These are phyloP conservation scores for Pholiota molesta DNA, from an alignment of 768 basidiomycete species.

Conservation along the genomic window DNA sequence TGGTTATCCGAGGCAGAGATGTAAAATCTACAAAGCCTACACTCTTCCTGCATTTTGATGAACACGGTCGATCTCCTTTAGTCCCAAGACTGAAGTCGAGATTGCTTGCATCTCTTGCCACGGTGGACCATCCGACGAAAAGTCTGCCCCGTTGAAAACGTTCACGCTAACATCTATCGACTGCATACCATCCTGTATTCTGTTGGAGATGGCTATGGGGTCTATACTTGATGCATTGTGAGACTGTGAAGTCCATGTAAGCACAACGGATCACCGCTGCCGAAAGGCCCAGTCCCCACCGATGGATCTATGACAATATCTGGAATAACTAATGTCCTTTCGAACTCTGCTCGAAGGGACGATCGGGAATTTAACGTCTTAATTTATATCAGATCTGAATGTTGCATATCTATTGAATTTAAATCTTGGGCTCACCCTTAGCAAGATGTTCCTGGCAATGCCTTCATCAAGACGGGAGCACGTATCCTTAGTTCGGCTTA, in stretches of 20 bases:
- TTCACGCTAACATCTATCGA: not conserved
- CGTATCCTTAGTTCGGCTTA: too few relatives aligned
- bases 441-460: constrained; percentile 25
- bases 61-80: not conserved
- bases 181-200: not conserved
- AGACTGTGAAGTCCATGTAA: not conserved
- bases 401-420: not conserved
- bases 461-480: not conserved
- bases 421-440: constrained; percentile 21
- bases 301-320: constrained; percentile 23
- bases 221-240: not conserved
- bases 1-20: too few relatives aligned
- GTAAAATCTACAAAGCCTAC: not conserved
- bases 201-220: not conserved
- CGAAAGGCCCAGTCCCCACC: constrained; percentile 4
- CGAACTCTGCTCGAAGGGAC: constrained; percentile 26
- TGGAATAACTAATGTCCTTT: constrained; percentile 18
- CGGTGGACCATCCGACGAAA: not conserved
- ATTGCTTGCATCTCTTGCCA: not conserved
- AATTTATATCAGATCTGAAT: not conserved
- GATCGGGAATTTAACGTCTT: constrained; percentile 31
- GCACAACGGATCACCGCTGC: not conserved
- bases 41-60: not conserved
- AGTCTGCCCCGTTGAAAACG: not conserved
- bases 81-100: not conserved